Evolutionary conservation across 306 rosid species (phyloP).

Genomic region (Dalbergia cultrata): DNA sequence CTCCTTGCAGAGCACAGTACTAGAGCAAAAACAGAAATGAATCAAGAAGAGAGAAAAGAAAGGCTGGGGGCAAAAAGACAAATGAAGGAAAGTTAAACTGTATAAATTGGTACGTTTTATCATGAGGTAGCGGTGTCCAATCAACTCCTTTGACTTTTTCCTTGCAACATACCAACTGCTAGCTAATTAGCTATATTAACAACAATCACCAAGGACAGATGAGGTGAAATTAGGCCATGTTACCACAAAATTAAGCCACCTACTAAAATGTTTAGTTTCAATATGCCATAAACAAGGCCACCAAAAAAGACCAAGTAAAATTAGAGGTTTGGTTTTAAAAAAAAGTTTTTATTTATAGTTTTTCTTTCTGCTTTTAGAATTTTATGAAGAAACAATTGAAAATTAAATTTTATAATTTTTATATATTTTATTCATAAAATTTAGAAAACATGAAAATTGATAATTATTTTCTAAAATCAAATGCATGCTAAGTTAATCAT

Average conservation of each 20-base stretch:
- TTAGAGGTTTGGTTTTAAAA: background rate
- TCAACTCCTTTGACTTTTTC: conserved; percentile 49
- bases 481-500: no score
- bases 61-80: conserved; percentile 34
- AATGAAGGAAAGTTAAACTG: conserved; percentile 12
- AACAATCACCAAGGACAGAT: conserved; percentile 6
- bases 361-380: no score
- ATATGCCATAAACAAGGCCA: conserved; percentile 28
- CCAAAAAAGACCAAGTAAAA: conserved; percentile 41
- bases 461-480: no score
- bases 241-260: conserved; percentile 39
- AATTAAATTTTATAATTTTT: no score
- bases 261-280: conserved; percentile 28
- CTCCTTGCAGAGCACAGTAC: conserved; percentile 34
- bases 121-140: conserved; percentile 37
- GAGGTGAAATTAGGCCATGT: conserved; percentile 22
- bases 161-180: conserved; percentile 29
- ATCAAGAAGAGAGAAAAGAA: background rate
- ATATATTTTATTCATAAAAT: no score
- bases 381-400: no score
- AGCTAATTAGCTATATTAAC: conserved; percentile 3
- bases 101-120: background rate
- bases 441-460: no score
- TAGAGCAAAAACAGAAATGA: conserved; percentile 10
- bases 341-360: no score